Percentiles rank a stretch among this genome's conserved stretches.
Evolutionary conservation across 257 asterid genomes (phyloP).

Genomic region (Marsdenia floribunda): DNA sequence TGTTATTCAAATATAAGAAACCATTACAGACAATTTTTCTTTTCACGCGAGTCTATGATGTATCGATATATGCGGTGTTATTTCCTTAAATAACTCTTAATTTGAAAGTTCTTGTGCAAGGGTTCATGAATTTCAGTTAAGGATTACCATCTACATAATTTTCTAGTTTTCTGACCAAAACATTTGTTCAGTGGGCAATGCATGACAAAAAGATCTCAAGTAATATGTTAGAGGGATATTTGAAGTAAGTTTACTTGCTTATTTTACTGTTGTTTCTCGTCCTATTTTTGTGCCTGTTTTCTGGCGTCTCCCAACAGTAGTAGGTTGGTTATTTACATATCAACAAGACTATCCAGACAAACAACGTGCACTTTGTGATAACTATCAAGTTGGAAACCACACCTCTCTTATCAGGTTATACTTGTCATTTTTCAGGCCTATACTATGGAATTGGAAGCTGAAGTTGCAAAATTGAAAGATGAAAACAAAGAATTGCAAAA

Average conservation of each 20-base stretch:
- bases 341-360: neutral
- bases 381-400: neutral
- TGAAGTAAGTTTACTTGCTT: neutral
- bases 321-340: neutral
- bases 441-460: conserved; percentile 81
- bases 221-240: neutral
- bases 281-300: neutral
- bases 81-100: no score
- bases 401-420: neutral
- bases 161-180: no score
- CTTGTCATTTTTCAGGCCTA: conserved; percentile 52
- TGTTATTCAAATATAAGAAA: no score
- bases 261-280: neutral
- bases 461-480: conserved; percentile 84
- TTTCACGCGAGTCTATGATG: no score
- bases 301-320: neutral
- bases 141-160: neutral
- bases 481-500: conserved; percentile 63
- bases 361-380: neutral
- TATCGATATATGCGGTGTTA: no score
- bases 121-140: no score
- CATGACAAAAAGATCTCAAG: no score
- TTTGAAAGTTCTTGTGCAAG: no score
- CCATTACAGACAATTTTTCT: no score
- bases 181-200: no score